phyloP scores from a whole-genome alignment of 2,329 filamentous ascomycete species.

The Ceratocystis lukuohia region DNA sequence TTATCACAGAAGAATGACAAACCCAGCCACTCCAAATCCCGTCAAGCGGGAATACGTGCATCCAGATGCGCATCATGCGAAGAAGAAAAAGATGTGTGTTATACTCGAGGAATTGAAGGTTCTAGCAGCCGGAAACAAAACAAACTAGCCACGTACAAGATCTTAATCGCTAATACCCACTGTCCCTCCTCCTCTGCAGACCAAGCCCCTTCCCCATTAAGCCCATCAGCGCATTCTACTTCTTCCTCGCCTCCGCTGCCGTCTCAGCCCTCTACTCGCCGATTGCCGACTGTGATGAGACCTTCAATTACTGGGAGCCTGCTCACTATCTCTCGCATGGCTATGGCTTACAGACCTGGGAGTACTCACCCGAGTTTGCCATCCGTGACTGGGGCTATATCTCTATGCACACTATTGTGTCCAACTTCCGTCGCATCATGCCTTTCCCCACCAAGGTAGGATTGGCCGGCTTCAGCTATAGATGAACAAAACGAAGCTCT shows the following conservation, averaged over 20 bases:
- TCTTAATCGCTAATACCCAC: background rate
- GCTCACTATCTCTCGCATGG: slow-evolving; percentile 87
- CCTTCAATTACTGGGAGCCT: slow-evolving; percentile 98
- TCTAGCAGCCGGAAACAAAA: too few species aligned
- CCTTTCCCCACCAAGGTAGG: slow-evolving; percentile 46
- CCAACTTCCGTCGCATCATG: slow-evolving; percentile 51
- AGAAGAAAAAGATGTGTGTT: slow-evolving; percentile 34
- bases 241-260: slow-evolving; percentile 61
- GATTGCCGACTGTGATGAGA: slow-evolving; percentile 96
- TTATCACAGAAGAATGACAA: background rate
- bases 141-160: background rate
- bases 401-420: slow-evolving; percentile 59
- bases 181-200: background rate
- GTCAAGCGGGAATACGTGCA: slow-evolving; percentile 33
- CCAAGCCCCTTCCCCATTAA: slow-evolving; percentile 37
- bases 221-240: slow-evolving; percentile 64
- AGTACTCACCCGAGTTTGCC: slow-evolving; percentile 88
- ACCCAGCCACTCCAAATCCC: slow-evolving; percentile 22
- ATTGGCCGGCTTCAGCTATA: background rate
- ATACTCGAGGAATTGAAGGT: too few species aligned
- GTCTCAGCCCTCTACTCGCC: slow-evolving; percentile 71
- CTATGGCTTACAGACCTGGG: slow-evolving; percentile 94
- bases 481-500: background rate
- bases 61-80: slow-evolving; percentile 37
- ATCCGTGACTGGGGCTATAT: slow-evolving; percentile 94